These are phyloP conservation scores for Psophocarpus tetragonolobus DNA, from an alignment of 306 rosid species.

Conservation along the genomic window DNA sequence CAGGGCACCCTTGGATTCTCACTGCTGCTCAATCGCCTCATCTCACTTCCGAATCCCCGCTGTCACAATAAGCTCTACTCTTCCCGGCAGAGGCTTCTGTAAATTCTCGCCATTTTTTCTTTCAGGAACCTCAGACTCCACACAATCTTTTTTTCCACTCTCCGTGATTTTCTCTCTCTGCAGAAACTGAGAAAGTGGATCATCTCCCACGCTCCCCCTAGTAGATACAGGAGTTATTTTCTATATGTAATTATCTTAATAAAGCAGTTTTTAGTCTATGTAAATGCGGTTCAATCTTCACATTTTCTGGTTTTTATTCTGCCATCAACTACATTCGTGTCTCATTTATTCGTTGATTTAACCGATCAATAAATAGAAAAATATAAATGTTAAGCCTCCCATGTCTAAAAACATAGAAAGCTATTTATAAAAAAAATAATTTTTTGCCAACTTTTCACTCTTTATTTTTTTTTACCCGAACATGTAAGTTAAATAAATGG, in stretches of 20 bases:
- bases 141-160: slow-evolving; percentile 14
- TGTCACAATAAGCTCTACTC: background rate
- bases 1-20: slow-evolving; percentile 91
- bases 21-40: too few species aligned
- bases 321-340: too few species aligned
- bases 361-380: too few species aligned
- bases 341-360: too few species aligned
- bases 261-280: background rate
- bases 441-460: too few species aligned
- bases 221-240: background rate
- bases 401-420: too few species aligned
- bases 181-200: background rate
- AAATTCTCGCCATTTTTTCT: background rate
- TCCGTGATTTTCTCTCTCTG: background rate
- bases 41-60: too few species aligned
- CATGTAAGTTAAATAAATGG: background rate
- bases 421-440: too few species aligned
- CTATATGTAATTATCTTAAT: slow-evolving; percentile 18
- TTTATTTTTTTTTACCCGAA: too few species aligned
- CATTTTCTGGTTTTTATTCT: background rate
- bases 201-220: background rate
- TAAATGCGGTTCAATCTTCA: background rate
- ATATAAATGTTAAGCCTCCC: too few species aligned
- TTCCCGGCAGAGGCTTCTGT: slow-evolving; percentile 35
- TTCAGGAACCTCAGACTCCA: slow-evolving; percentile 13